A percentile compares a stretch with the other conserved stretches of the same genome.
Evolutionary conservation across 768 basidiomycete genomes (phyloP).

Genomic region (Dacryopinax primogenitus): DNA sequence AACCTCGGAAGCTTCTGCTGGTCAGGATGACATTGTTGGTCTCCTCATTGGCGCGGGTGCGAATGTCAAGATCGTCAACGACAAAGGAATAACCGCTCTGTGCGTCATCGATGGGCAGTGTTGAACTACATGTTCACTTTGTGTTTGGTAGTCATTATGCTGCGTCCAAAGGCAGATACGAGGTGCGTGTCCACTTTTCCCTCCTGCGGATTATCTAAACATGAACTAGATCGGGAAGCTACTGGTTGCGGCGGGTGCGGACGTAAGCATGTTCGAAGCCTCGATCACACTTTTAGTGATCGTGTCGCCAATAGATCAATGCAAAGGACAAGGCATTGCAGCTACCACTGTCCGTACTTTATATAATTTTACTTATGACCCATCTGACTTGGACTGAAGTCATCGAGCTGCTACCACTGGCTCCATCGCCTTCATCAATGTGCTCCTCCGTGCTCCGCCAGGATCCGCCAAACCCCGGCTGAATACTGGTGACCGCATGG

Average conservation of each 20-base stretch:
- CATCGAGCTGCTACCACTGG: constrained; percentile 96
- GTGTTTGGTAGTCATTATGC: constrained; percentile 61
- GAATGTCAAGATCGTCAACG: constrained; percentile 63
- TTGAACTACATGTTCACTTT: background rate
- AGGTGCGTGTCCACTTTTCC: constrained; percentile 37
- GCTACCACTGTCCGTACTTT: constrained; percentile 58
- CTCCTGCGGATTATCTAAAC: constrained; percentile 17
- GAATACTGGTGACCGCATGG: constrained; percentile 72
- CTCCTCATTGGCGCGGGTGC: constrained; percentile 74
- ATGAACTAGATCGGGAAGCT: constrained; percentile 63
- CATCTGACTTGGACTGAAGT: too few species aligned
- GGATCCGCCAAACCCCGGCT: constrained; percentile 50
- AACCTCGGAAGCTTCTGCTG: constrained; percentile 53
- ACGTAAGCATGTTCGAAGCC: constrained; percentile 47
- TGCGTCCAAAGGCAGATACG: constrained; percentile 78
- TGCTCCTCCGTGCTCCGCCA: constrained; percentile 76
- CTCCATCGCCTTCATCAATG: constrained; percentile 71
- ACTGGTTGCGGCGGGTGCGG: constrained; percentile 76
- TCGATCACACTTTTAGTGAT: constrained; percentile 23
- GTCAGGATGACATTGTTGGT: constrained; percentile 57
- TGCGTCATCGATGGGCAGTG: constrained; percentile 30
- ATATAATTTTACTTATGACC: too few species aligned
- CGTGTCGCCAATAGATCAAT: constrained; percentile 63
- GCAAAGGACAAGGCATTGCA: constrained; percentile 89
- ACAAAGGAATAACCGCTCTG: constrained; percentile 75